Conservation (phyloP, 1,284 basidiomycete genomes). For the Cronartium quercuum region DNA sequence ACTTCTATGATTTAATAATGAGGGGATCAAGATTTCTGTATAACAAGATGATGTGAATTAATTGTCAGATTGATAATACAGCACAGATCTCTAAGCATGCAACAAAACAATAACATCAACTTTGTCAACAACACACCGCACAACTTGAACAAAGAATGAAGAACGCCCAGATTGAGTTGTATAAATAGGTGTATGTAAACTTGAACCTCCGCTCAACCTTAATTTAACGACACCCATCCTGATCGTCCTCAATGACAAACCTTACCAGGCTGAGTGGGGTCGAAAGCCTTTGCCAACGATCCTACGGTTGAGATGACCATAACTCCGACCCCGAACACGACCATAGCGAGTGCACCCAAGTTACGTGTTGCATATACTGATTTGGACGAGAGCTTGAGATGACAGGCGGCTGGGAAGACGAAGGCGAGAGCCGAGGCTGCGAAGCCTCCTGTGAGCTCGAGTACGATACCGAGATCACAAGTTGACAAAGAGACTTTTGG, state of each 20-base stretch:
- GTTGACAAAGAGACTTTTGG: slow-evolving; percentile 75
- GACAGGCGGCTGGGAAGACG: slow-evolving; percentile 36
- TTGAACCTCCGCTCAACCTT: background rate
- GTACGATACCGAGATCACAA: slow-evolving; percentile 92
- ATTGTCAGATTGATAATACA: too few species aligned
- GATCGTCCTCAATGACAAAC: slow-evolving; percentile 14
- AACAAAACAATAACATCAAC: too few species aligned
- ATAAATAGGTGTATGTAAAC: background rate
- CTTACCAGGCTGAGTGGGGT: slow-evolving; percentile 12
- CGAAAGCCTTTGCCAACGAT: slow-evolving; percentile 20
- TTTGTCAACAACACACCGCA: too few species aligned
- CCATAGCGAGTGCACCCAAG: slow-evolving; percentile 1
- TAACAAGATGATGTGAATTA: too few species aligned
- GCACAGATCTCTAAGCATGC: too few species aligned
- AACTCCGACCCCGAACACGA: slow-evolving; percentile 21
- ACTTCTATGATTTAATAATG: too few species aligned
- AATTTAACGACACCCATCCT: background rate
- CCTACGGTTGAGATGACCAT: slow-evolving; percentile 26
- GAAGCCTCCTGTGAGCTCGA: slow-evolving; percentile 92
- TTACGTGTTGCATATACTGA: slow-evolving; percentile 19
- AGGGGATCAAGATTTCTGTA: too few species aligned
- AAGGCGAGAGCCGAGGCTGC: slow-evolving; percentile 35
- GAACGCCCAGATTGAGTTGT: too few species aligned
- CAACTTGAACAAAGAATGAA: too few species aligned
- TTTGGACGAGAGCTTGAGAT: slow-evolving; percentile 23